Evolutionary conservation across 2,329 filamentous ascomycete species (phyloP).

Genomic region (Leptographium wingfieldii): DNA sequence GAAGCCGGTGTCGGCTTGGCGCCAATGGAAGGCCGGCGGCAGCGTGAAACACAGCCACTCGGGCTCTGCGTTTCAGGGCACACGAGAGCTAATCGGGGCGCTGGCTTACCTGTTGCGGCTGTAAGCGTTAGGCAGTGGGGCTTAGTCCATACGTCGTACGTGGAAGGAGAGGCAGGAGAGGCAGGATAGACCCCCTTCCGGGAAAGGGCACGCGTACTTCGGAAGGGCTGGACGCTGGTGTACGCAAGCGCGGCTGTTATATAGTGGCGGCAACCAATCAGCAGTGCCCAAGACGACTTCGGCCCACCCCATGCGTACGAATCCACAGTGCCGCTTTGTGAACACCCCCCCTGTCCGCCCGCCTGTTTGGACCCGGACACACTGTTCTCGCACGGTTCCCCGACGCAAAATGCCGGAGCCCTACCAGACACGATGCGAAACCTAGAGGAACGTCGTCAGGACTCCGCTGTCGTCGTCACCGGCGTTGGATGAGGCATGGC

Average conservation of each 20-base stretch:
- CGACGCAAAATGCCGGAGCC: background rate
- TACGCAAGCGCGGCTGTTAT: background rate
- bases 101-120: too few species aligned
- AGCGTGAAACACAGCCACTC: too few species aligned
- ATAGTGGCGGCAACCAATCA: background rate
- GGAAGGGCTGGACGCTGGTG: background rate
- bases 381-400: slow-evolving; percentile 1
- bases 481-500: background rate
- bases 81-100: too few species aligned
- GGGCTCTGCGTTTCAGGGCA: background rate
- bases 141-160: too few species aligned
- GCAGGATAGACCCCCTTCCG: background rate
- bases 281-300: background rate
- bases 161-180: too few species aligned
- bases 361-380: background rate
- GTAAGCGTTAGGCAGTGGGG: too few species aligned
- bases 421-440: background rate
- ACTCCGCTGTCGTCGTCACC: background rate
- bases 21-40: too few species aligned
- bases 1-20: too few species aligned
- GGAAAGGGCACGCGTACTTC: background rate
- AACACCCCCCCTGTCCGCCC: background rate
- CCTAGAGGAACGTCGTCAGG: background rate
- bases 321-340: background rate
- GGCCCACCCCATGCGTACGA: slow-evolving; percentile 3